phyloP scores from a whole-genome alignment of 345 rosid species.

The Triadica sebifera region DNA sequence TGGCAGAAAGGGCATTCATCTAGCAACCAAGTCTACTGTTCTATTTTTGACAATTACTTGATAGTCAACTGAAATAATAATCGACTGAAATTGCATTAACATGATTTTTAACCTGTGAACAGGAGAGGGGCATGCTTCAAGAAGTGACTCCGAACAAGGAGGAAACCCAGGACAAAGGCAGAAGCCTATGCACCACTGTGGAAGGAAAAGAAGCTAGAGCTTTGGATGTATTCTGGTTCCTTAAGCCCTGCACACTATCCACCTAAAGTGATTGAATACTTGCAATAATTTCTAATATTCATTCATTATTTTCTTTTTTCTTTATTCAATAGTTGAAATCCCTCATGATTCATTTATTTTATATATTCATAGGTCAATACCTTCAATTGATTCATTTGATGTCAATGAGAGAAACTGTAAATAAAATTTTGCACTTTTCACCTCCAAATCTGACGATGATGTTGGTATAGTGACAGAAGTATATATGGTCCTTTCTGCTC shows the following conservation, averaged over 20 bases:
- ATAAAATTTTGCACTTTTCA: too few species aligned
- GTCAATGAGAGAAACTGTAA: constrained; percentile 22
- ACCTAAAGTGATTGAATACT: constrained; percentile 19
- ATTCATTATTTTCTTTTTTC: too few species aligned
- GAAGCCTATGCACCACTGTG: constrained; percentile 26
- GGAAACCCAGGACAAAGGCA: constrained; percentile 32
- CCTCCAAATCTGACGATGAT: too few species aligned
- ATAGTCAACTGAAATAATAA: too few species aligned
- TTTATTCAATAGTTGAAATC: constrained; percentile 7
- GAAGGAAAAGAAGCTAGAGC: constrained; percentile 54
- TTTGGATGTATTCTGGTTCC: constrained; percentile 82
- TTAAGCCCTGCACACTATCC: constrained; percentile 85
- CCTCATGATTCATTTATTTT: too few species aligned
- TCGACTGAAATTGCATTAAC: not conserved
- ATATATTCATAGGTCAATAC: too few species aligned
- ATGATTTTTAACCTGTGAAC: not conserved
- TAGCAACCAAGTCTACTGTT: not conserved
- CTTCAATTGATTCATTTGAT: constrained; percentile 25
- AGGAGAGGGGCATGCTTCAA: constrained; percentile 61
- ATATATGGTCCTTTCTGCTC: too few species aligned
- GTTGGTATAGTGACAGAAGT: too few species aligned
- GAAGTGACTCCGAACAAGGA: constrained; percentile 54
- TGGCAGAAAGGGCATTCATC: too few species aligned
- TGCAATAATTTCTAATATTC: constrained; percentile 7
- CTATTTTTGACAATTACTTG: too few species aligned